Percentiles rank a stretch among this genome's conserved stretches.
Conservation (phyloP, 2,329 filamentous ascomycete species). For the Exophiala xenobiotica region DNA sequence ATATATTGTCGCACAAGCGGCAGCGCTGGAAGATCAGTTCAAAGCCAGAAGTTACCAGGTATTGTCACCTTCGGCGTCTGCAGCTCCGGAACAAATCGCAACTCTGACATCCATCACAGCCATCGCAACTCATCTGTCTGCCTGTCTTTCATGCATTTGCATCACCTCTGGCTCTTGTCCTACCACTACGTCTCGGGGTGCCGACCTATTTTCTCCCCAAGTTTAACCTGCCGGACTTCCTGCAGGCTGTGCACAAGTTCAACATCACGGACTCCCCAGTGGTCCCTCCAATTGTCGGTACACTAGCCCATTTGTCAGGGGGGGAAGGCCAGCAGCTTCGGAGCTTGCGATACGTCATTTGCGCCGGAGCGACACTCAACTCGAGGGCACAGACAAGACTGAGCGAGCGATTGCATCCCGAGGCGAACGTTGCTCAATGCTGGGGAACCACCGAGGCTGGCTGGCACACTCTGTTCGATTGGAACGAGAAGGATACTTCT, state of each 20-base stretch:
- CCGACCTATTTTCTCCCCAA: constrained; percentile 50
- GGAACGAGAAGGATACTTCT: constrained; percentile 41
- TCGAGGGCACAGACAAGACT: constrained; percentile 42
- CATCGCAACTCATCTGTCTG: constrained; percentile 49
- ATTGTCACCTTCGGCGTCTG: constrained; percentile 4
- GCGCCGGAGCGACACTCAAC: constrained; percentile 53
- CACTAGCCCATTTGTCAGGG: constrained; percentile 35
- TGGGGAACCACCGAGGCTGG: constrained; percentile 59
- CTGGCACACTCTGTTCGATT: constrained; percentile 30
- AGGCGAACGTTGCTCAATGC: constrained; percentile 48
- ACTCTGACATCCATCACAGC: constrained; percentile 31
- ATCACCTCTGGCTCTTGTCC: constrained; percentile 47
- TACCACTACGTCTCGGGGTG: constrained; percentile 47
- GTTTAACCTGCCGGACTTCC: constrained; percentile 44
- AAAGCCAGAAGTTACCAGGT: constrained; percentile 19
- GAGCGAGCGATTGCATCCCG: constrained; percentile 40
- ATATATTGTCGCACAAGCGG: constrained; percentile 26
- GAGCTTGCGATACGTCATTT: constrained; percentile 46
- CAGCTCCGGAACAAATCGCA: not conserved
- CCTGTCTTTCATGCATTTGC: constrained; percentile 57
- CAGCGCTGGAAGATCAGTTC: constrained; percentile 23
- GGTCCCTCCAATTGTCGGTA: constrained; percentile 47
- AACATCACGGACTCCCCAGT: constrained; percentile 51
- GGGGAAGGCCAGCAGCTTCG: constrained; percentile 34
- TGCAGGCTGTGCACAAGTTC: constrained; percentile 42